Base-by-base conservation (phyloP, 306 rosid species). In the Lathyrus oleraceus region DNA sequence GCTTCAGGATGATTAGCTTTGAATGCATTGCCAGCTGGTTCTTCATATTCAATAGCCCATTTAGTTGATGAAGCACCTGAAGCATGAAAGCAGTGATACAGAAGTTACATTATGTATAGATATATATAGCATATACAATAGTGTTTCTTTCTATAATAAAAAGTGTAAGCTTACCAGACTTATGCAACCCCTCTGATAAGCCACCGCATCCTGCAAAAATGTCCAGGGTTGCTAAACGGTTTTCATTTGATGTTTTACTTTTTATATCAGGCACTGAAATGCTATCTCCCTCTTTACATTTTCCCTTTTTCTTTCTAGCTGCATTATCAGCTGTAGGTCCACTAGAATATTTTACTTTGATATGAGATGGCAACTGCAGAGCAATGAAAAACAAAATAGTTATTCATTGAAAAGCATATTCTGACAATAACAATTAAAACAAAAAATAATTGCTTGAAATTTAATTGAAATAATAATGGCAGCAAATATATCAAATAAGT, bases 141-240 rank as follows among this genome's bases (percentile, higher is more conserved):
- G 20, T 10, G n/a, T 23, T 62, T 39, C 43, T 36, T 43, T 48
- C 66, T 40, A 23, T 47, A n/a, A 62, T 10, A 64, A 11, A 57
- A 10, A 69, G 16, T 35, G 16, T 14, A 44, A 67, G 48, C 21
- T 78, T 81, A 88, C 97, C 97, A 4, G 96, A 81, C 61, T 83
- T 89, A 67, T 83, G 83, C 82, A 94, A 78, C 32, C 99, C 99
- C 76, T 89, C 86, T 15, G 99, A 94, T 67, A 94, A 78, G 62
- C 99, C 99, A 70, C 97, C 99, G 78, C 99, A 94, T 1, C 99
- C 97, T 2, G 99, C 97, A 87, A 94, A 94, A 73, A 91, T 91
- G 81, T 94, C 96, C 57, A 94, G 78, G 38, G 99, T 94, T 49
- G 89, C 85, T 72, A 94, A 81, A 45, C 82, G 66, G 28, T 81